Conservation (phyloP, 2,329 filamentous ascomycete genomes). For the Lasiodiplodia sp. region DNA sequence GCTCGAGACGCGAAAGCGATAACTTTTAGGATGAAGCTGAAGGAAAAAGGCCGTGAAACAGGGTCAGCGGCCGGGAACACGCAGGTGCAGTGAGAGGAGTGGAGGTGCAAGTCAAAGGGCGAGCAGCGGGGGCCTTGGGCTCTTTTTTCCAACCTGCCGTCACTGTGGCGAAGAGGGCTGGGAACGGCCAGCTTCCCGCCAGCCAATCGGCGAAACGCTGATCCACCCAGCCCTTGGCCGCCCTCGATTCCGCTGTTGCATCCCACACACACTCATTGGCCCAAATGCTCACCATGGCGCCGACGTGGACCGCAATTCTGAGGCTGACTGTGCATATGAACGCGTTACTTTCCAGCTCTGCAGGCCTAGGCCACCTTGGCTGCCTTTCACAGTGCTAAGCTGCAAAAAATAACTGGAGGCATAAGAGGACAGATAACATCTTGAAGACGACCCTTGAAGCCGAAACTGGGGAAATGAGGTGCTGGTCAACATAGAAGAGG, state of each 20-base stretch:
- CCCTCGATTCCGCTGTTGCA: not conserved
- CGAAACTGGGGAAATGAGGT: no score
- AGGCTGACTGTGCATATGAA: not conserved
- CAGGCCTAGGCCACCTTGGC: no score
- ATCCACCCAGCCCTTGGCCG: slow-evolving; percentile 22
- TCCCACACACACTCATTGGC: not conserved
- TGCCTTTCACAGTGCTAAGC: no score
- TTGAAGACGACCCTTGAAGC: no score
- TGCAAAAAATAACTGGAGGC: no score
- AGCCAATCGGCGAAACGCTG: slow-evolving; percentile 30
- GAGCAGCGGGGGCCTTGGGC: slow-evolving; percentile 4
- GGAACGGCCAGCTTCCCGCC: slow-evolving; percentile 23
- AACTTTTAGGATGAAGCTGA: not conserved
- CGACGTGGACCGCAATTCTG: not conserved
- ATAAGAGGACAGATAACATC: no score
- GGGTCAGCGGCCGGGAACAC: not conserved
- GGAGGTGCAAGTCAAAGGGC: slow-evolving; percentile 16
- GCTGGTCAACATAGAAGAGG: no score
- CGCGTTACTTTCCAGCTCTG: not conserved
- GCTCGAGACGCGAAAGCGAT: not conserved
- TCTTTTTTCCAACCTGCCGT: slow-evolving; percentile 21
- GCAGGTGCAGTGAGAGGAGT: slow-evolving; percentile 10
- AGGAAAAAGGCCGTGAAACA: slow-evolving; percentile 22
- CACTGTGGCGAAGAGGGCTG: slow-evolving; percentile 29
- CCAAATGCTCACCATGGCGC: not conserved